phyloP scores from a whole-genome alignment of 495 filamentous ascomycete species.

The Viridothelium virens region DNA sequence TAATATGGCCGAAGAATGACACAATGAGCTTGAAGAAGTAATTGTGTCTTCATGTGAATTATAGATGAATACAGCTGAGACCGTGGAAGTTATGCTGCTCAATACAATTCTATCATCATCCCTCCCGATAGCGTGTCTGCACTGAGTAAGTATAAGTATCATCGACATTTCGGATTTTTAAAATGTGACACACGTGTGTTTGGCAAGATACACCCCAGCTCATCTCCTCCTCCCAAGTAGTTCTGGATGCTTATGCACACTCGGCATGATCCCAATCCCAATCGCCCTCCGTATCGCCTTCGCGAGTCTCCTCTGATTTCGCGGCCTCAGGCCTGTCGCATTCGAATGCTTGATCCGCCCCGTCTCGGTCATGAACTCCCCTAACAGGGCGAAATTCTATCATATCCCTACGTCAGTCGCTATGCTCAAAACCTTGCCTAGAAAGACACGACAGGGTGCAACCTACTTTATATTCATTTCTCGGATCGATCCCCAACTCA shows the following conservation, averaged over 20 bases:
- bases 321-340: slow-evolving; percentile 71
- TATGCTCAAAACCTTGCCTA: background rate
- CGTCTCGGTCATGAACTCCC: slow-evolving; percentile 75
- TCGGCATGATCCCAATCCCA: slow-evolving; percentile 85
- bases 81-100: background rate
- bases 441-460: background rate
- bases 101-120: no score
- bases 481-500: slow-evolving; percentile 67
- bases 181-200: background rate
- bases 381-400: slow-evolving; percentile 89
- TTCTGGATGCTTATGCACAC: slow-evolving; percentile 88
- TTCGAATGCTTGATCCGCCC: slow-evolving; percentile 71
- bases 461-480: slow-evolving; percentile 73
- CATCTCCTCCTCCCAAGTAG: slow-evolving; percentile 44
- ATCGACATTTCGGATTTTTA: background rate
- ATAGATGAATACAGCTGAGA: background rate
- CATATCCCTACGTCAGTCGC: background rate
- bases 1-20: no score
- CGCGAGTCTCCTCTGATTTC: slow-evolving; percentile 86
- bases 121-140: no score
- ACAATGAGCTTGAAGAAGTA: background rate
- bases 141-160: background rate
- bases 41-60: background rate
- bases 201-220: background rate
- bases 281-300: slow-evolving; percentile 85